Evolutionary conservation across 495 filamentous ascomycete genomes (phyloP).

Genomic region (Cairneyella variabilis): DNA sequence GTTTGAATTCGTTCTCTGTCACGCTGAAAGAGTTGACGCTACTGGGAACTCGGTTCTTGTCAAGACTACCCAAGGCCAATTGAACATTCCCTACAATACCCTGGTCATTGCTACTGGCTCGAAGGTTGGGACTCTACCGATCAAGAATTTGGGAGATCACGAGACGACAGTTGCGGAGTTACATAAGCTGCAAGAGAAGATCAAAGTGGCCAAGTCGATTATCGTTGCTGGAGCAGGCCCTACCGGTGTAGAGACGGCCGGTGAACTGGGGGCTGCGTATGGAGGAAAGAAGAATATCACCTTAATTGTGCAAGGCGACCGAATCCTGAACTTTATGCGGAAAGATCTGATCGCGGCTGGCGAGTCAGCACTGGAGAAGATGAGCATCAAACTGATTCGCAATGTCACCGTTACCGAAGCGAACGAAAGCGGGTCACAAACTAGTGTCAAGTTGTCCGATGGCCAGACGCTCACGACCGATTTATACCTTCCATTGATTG

Average conservation of each 20-base stretch:
- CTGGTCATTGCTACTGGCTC: slow-evolving; percentile 54
- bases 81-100: slow-evolving; percentile 40
- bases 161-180: slow-evolving; percentile 28
- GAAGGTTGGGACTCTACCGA: slow-evolving; percentile 42
- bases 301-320: neutral
- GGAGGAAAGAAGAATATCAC: slow-evolving; percentile 18
- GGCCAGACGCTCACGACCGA: slow-evolving; percentile 30
- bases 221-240: slow-evolving; percentile 63
- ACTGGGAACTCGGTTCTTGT: slow-evolving; percentile 16
- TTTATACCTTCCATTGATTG: slow-evolving; percentile 37
- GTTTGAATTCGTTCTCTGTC: slow-evolving; percentile 54
- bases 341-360: neutral
- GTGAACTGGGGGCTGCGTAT: slow-evolving; percentile 49
- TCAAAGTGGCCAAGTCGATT: slow-evolving; percentile 52
- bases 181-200: slow-evolving; percentile 37
- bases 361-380: neutral
- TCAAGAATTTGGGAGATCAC: slow-evolving; percentile 34
- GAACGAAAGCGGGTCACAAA: neutral
- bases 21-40: neutral
- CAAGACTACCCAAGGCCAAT: slow-evolving; percentile 24
- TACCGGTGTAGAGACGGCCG: slow-evolving; percentile 59
- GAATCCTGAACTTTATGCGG: neutral
- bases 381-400: neutral
- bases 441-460: slow-evolving; percentile 14
- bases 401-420: neutral